phyloP scores from a whole-genome alignment of 352 stramenopile species.

The Blastocystis sp. region DNA sequence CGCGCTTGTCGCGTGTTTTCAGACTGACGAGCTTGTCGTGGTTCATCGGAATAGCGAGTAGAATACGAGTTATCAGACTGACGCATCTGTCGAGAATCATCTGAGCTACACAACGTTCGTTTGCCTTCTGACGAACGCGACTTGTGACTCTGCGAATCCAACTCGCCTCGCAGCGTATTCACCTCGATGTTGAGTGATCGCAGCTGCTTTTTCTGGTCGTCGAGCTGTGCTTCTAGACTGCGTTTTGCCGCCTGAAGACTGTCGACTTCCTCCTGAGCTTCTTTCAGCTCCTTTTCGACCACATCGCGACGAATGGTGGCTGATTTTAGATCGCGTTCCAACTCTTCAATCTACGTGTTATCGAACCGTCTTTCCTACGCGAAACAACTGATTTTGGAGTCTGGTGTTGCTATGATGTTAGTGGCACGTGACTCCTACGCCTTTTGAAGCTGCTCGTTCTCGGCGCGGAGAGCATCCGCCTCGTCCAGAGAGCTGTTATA shows the following conservation, averaged over 20 bases:
- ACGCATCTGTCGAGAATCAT: no score
- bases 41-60: no score
- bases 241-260: neutral
- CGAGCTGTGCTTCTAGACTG: neutral
- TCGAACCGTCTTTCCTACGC: neutral
- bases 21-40: neutral
- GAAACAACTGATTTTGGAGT: neutral
- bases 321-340: constrained; percentile 8
- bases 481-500: neutral
- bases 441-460: neutral
- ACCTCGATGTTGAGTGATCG: constrained; percentile 22
- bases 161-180: neutral
- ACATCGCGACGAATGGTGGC: neutral
- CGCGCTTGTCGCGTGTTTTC: neutral
- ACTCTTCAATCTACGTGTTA: neutral
- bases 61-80: no score
- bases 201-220: constrained; percentile 8
- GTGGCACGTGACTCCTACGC: neutral
- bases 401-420: neutral
- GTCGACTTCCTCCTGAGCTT: constrained; percentile 3
- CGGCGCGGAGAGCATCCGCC: neutral
- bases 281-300: neutral
- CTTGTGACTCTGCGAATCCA: neutral
- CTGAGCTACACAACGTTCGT: no score
- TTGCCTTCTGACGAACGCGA: neutral